Evolutionary conservation across 345 rosid species (phyloP).

Genomic region (Euphorbia lathyris): DNA sequence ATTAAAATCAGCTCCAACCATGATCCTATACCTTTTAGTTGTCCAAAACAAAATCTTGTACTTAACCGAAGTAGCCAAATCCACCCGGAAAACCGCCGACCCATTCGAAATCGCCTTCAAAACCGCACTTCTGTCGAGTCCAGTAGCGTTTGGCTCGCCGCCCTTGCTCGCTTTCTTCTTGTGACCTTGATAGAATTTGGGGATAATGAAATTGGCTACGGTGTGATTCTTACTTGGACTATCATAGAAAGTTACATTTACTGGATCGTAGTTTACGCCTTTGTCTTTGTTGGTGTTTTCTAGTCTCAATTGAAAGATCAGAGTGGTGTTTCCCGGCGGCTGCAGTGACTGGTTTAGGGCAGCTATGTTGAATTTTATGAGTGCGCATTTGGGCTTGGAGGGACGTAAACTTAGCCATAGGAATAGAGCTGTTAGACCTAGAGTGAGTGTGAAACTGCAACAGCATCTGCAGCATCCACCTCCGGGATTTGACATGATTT

Average conservation of each 20-base stretch:
- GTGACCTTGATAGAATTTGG: slow-evolving; percentile 54
- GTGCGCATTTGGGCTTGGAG: slow-evolving; percentile 49
- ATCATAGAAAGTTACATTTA: slow-evolving; percentile 43
- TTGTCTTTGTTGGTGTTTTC: slow-evolving; percentile 67
- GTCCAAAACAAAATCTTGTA: slow-evolving; percentile 58
- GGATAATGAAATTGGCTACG: slow-evolving; percentile 28
- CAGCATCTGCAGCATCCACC: slow-evolving; percentile 49
- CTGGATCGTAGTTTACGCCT: slow-evolving; percentile 59
- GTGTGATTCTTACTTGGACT: neutral
- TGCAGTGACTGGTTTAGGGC: slow-evolving; percentile 46
- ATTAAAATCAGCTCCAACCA: slow-evolving; percentile 46
- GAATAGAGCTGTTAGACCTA: slow-evolving; percentile 61
- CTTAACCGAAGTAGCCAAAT: slow-evolving; percentile 60
- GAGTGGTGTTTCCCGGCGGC: slow-evolving; percentile 27
- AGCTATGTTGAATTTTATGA: slow-evolving; percentile 50
- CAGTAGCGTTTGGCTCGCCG: neutral
- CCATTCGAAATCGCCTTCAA: slow-evolving; percentile 36
- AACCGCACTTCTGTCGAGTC: slow-evolving; percentile 29
- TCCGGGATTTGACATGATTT: slow-evolving; percentile 30
- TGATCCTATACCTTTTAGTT: slow-evolving; percentile 48
- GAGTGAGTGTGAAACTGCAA: slow-evolving; percentile 47
- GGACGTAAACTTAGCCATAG: slow-evolving; percentile 75
- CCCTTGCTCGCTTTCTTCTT: slow-evolving; percentile 57
- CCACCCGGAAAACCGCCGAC: slow-evolving; percentile 48
- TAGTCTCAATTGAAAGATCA: slow-evolving; percentile 44